Evolutionary conservation across 108 stramenopile species (phyloP).

Genomic region (Fistulifera solaris): DNA sequence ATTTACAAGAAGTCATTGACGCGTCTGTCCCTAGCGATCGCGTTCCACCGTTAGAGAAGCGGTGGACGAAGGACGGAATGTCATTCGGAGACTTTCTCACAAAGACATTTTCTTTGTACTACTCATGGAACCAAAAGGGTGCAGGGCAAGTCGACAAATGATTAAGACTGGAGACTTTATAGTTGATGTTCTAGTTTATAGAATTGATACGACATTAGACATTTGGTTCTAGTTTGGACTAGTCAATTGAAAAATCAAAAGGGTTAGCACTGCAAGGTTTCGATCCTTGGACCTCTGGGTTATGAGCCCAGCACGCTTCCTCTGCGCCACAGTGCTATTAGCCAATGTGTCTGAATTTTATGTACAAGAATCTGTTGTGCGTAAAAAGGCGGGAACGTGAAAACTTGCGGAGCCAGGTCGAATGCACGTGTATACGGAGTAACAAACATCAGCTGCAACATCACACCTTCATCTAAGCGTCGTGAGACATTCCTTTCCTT

Average conservation of each 20-base stretch:
- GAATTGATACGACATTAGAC: no score
- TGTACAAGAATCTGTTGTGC: background rate
- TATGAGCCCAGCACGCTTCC: slow-evolving; percentile 94
- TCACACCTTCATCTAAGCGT: no score
- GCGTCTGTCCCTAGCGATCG: slow-evolving; percentile 24
- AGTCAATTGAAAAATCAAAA: no score
- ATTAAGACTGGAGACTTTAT: background rate
- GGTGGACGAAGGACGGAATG: slow-evolving; percentile 74
- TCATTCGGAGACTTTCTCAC: slow-evolving; percentile 85
- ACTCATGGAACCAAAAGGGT: slow-evolving; percentile 30
- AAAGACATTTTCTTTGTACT: slow-evolving; percentile 66
- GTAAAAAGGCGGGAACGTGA: no score
- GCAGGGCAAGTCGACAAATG: background rate
- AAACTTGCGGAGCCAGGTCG: no score
- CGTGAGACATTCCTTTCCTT: no score
- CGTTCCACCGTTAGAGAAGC: slow-evolving; percentile 63
- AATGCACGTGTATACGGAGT: no score
- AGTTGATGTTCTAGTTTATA: no score
- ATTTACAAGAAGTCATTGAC: slow-evolving; percentile 32
- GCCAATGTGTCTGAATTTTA: background rate
- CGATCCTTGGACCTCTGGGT: slow-evolving; percentile 92
- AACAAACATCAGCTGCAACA: no score
- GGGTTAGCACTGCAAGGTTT: slow-evolving; percentile 67
- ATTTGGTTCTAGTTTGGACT: no score
- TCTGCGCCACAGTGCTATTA: slow-evolving; percentile 80